Percentiles rank a stretch among this genome's conserved stretches.
These are phyloP conservation scores for Prunus padus DNA, from an alignment of 306 rosid genomes.

Conservation along the genomic window DNA sequence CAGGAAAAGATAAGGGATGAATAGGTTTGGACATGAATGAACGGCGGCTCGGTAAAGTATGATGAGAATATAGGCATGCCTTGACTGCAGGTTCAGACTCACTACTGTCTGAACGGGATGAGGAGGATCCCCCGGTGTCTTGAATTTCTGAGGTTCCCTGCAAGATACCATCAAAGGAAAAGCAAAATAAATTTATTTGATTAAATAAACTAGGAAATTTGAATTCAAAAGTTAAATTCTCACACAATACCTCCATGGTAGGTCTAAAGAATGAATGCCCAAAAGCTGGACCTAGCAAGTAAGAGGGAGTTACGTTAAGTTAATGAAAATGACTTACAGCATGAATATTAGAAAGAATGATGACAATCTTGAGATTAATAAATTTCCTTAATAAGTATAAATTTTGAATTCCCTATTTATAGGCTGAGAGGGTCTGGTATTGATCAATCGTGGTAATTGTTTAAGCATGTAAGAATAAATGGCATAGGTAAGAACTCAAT, in stretches of 20 bases:
- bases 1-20: conserved; percentile 63
- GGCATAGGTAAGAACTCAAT: not conserved
- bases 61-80: conserved; percentile 49
- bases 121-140: conserved; percentile 48
- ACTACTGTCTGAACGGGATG: conserved; percentile 67
- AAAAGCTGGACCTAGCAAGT: conserved; percentile 53
- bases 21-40: conserved; percentile 88
- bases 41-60: conserved; percentile 49
- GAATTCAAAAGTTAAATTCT: not conserved
- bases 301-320: conserved; percentile 29
- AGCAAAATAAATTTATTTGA: not conserved
- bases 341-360: conserved; percentile 6
- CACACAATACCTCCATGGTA: conserved; percentile 63
- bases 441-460: not conserved
- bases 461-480: not conserved
- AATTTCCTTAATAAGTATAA: not conserved
- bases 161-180: conserved; percentile 24
- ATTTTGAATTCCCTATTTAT: not conserved
- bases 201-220: conserved; percentile 2
- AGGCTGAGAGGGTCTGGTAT: not conserved
- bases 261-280: conserved; percentile 49
- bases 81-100: conserved; percentile 64
- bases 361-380: not conserved
- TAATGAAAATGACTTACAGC: conserved; percentile 8
- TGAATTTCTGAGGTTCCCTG: conserved; percentile 79